Conservation (phyloP, 2,329 filamentous ascomycete genomes). For the Exophiala phaeomuriformis region DNA sequence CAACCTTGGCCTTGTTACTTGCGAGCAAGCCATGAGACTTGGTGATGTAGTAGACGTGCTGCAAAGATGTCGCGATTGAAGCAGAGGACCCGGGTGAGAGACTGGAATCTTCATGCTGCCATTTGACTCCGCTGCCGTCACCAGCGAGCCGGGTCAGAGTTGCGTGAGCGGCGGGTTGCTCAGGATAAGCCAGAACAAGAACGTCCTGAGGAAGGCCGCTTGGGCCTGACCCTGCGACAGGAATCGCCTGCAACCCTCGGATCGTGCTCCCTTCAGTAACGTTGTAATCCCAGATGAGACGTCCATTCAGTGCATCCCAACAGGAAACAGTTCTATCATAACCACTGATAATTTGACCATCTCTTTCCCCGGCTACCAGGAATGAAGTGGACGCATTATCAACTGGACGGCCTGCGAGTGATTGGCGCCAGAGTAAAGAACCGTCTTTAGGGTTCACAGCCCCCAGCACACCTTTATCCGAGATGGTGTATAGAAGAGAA, state of each 20-base stretch:
- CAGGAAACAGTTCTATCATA: slow-evolving; percentile 62
- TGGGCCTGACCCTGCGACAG: slow-evolving; percentile 42
- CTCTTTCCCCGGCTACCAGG: slow-evolving; percentile 51
- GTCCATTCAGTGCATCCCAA: slow-evolving; percentile 78
- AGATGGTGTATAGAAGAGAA: slow-evolving; percentile 83
- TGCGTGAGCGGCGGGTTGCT: slow-evolving; percentile 59
- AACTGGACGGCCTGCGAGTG: slow-evolving; percentile 47
- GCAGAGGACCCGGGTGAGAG: slow-evolving; percentile 62
- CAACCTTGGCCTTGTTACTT: slow-evolving; percentile 69
- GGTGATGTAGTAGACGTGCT: slow-evolving; percentile 66
- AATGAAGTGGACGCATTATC: slow-evolving; percentile 33
- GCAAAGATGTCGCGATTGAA: slow-evolving; percentile 64
- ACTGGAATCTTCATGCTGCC: slow-evolving; percentile 64
- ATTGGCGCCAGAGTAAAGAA: slow-evolving; percentile 76
- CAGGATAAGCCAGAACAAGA: slow-evolving; percentile 53
- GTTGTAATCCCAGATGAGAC: slow-evolving; percentile 64
- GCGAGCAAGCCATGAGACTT: slow-evolving; percentile 59
- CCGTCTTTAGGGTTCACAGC: slow-evolving; percentile 86
- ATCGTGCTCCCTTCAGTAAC: slow-evolving; percentile 44
- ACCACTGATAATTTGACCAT: slow-evolving; percentile 69
- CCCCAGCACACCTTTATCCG: slow-evolving; percentile 73
- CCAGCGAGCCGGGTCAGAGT: slow-evolving; percentile 56
- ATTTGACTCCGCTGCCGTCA: slow-evolving; percentile 63
- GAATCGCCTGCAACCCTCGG: slow-evolving; percentile 26
- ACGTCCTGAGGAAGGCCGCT: slow-evolving; percentile 54